Base-by-base conservation (phyloP, 768 basidiomycete genomes). In the Rubroboletus satanas region DNA sequence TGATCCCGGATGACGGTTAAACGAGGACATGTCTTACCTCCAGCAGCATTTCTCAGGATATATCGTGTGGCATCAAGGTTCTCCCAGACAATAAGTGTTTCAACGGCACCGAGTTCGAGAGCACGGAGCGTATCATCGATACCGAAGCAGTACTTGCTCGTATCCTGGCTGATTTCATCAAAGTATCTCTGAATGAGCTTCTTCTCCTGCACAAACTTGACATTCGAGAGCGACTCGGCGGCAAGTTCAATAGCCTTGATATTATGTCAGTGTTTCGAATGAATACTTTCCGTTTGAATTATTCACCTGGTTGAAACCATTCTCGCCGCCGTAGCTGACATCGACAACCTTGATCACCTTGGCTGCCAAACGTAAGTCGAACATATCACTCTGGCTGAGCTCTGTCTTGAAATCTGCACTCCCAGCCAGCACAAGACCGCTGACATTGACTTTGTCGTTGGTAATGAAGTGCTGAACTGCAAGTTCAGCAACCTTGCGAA, bases 171-270 rank as follows among this genome's bases (percentile, higher is more conserved):
- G 75, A 99, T 99, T 75, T 99, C 97, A 66, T 98, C 96, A 70
- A 99, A 99, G 78, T 98, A 98, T 70, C 83, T 89, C 71, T 98
- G 95, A 63, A 99, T 98, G 46, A 99, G 84, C 71, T 79, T 88
- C 80, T 98, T 98, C 78, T 99, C 97, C 73, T 98, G 96, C 33
- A 99, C 96, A 65, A 99, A 98, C 71, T 99, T 99, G 78, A 99
- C 97, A 71, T 98, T 98, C 36, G 92, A 87, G 29, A 99, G 84
- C 3, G 93, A 90, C 72, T 99, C 97, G 1, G 93, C 89, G 0
- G 97, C 92, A 49, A 98, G 83, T 69, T 98, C 97, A 62, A 99
- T 98, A 17, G 97, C 96, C 92, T 93, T 62, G 26, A 23, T 23
- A 31, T 32, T 9, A 3, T 21, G 26, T 56, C 4, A 62, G 45